Evolutionary conservation across 2,329 filamentous ascomycete species (phyloP), one percentile per base, ranked within the genome.

Genomic region (Penicillium psychrosexuale): DNA sequence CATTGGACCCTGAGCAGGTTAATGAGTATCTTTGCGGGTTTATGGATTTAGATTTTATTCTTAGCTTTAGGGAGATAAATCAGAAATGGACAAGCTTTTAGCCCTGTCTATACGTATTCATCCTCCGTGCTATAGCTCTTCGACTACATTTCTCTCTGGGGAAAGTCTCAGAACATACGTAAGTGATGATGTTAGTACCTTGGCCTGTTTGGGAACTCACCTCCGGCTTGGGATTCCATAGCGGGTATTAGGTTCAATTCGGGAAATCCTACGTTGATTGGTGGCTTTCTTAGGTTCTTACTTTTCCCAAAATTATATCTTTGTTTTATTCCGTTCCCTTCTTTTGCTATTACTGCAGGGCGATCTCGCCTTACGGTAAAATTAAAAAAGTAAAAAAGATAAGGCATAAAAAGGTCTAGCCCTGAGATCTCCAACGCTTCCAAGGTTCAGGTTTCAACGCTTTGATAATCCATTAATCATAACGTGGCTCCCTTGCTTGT

Each of bases 121-220:
- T 17, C 11, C 24, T 17, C 19, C 38, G 15, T 22, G 19, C 31
- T 27, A 6, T n/a, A 15, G 31, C 38, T 27, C 8, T 15, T n/a
- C 1, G 22, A n/a, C 13, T 3, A 24, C 19, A 9, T 3, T 3
- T 11, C 8, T 17, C 28, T 8, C 9, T 9, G 8, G 12, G 27
- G 19, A 30, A 55, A 53, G 22, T 56, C 48, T 13, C 47, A 53
- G 47, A 51, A 60, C 61, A 57, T 63, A 64, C 62, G 63, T 63
- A 63, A 65, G 59, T 58, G 61, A 62, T 64, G 62, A 64, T 65
- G 61, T 57, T 60, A 22, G 48, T 42, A 33, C 51, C 53, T 57
- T 55, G 22, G 40, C 61, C 55, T 39, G 11, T 51, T 59, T 55
- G 43, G 58, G 61, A 57, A 58, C 36, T 55, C 28, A 59, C 45